Conservation (phyloP, 306 rosid genomes). For the Pachyrhizus erosus region DNA sequence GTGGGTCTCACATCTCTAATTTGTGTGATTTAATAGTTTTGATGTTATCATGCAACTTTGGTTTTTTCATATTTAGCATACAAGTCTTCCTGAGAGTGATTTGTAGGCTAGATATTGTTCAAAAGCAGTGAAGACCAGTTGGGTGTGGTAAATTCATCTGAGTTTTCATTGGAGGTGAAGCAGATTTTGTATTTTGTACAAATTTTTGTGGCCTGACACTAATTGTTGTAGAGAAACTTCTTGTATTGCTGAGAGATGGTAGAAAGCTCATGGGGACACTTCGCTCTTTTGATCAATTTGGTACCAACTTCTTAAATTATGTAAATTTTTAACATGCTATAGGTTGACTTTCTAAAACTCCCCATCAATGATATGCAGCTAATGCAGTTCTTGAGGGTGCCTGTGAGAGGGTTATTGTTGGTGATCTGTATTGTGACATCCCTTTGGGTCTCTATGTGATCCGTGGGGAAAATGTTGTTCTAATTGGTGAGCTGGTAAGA, state of each 20-base stretch:
- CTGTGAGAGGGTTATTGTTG: conserved; percentile 87
- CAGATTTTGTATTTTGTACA: conserved; percentile 8
- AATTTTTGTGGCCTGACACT: conserved; percentile 34
- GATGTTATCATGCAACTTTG: too few relatives aligned
- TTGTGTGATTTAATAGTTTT: too few relatives aligned
- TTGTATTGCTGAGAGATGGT: conserved; percentile 93
- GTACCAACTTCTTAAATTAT: conserved; percentile 46
- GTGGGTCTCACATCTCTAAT: too few relatives aligned
- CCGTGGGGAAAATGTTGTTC: conserved; percentile 93
- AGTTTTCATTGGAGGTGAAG: conserved; percentile 3
- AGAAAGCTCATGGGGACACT: conserved; percentile 91
- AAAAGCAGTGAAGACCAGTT: conserved; percentile 19
- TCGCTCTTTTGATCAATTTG: conserved; percentile 97
- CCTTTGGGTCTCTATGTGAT: conserved; percentile 86
- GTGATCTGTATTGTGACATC: conserved; percentile 87
- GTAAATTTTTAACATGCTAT: conserved; percentile 13
- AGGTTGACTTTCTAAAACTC: conserved; percentile 34
- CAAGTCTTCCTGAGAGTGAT: neutral
- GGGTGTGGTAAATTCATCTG: neutral
- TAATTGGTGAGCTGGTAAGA: conserved; percentile 94
- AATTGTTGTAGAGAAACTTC: conserved; percentile 78
- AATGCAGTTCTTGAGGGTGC: conserved; percentile 90
- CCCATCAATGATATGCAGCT: conserved; percentile 56
- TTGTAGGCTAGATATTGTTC: conserved; percentile 21
- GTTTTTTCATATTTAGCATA: neutral